Percentiles rank a stretch among this genome's conserved stretches.
These are phyloP conservation scores for Coemansia sp. DNA, from an alignment of 192 early-diverging fungal genomes.

Conservation along the genomic window DNA sequence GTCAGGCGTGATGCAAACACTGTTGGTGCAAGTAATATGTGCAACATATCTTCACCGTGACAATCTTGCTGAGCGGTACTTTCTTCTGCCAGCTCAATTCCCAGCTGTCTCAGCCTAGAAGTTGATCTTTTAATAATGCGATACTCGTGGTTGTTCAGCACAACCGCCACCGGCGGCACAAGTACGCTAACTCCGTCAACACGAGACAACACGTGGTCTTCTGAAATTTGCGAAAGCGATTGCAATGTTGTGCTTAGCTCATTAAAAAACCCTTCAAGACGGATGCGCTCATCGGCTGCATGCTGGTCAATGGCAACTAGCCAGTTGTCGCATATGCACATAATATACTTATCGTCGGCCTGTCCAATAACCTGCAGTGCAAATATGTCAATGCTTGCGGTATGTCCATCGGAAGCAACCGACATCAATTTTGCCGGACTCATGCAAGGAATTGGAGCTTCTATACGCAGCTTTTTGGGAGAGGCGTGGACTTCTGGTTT, in stretches of 20 bases:
- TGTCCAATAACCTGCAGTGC: conserved; percentile 35
- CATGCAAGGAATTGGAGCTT: neutral
- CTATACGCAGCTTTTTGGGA: neutral
- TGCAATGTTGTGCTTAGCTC: conserved; percentile 11
- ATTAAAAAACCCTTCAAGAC: conserved; percentile 30
- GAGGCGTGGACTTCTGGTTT: neutral
- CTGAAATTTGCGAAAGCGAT: conserved; percentile 2
- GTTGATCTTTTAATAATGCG: neutral
- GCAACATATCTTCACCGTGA: neutral
- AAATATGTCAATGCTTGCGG: neutral
- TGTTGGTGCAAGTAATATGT: conserved; percentile 29
- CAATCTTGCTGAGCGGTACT: neutral
- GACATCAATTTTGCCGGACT: neutral
- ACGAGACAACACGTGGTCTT: conserved; percentile 6
- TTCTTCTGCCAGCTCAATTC: conserved; percentile 11
- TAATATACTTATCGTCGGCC: conserved; percentile 42
- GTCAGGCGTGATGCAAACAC: conserved; percentile 30
- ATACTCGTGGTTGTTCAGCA: conserved; percentile 21
- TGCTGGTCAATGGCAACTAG: conserved; percentile 52
- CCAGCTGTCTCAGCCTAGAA: conserved; percentile 19
- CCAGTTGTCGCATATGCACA: conserved; percentile 27
- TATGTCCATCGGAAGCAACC: neutral
- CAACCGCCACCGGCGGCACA: conserved; percentile 22
- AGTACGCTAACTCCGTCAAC: conserved; percentile 36
- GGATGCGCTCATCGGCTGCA: conserved; percentile 51